Evolutionary conservation across 1,284 basidiomycete genomes (phyloP), one percentile per base, ranked within the genome.

Genomic region (Puccinia polysora): DNA sequence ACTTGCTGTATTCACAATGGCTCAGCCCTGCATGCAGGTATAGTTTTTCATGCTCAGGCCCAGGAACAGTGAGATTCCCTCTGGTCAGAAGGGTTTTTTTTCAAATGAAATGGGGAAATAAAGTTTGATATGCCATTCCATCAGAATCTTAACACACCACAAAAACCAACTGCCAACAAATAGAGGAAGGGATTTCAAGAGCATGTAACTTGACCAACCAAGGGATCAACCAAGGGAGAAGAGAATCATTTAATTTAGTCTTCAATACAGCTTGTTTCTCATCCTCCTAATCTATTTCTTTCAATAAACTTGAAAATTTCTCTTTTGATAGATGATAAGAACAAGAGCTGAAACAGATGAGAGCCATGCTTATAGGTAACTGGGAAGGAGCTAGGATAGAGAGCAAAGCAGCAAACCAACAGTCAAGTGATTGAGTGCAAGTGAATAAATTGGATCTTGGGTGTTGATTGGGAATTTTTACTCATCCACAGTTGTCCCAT

Each of bases 71-170:
- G 6, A 63, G 43, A 43, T 63, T 63, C 6, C 59, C 59, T 30
- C 40, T 43, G 38, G 59, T 63, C 18, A 63, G 18, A 63, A 63
- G 59, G 2, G 59, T 63, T 25, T 63, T 43, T 20, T 63, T 43
- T 15, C 40, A 43, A 36, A 43, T 43, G 32, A 63, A 15, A 18
- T 38, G 15, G 38, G 32, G n/a, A 32, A 55, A 55, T 6, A 10
- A 6, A 14, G 14, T 7, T 8, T 30, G 52, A 55, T 38, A n/a
- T 32, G 2, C 10, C 34, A 58, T 1, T 20, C 2, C 36, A 38
- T 18, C 3, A 58, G 20, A 7, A 36, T 14, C 8, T 55, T n/a
- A 5, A 12, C 7, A 32, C n/a, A n/a, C n/a, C n/a, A n/a, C n/a
- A n/a, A n/a, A n/a, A n/a, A n/a, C n/a, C n/a, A n/a, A n/a, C n/a